Conservation (phyloP, 305 asterid genomes). For the Fraxinus ornus region DNA sequence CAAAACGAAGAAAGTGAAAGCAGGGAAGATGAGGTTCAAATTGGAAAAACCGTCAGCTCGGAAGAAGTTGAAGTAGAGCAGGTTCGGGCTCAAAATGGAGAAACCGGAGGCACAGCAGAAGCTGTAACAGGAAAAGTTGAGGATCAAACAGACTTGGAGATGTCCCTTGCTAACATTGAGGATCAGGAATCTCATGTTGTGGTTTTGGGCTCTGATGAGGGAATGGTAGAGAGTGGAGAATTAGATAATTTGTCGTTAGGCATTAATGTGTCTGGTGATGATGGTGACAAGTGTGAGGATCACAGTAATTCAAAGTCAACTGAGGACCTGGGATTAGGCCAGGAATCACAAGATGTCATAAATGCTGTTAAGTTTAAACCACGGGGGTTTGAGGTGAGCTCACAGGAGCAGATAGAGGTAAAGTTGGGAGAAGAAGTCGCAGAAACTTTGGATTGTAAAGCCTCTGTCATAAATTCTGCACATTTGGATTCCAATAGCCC, state of each 20-base stretch:
- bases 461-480: neutral
- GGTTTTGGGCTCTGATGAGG: slow-evolving; percentile 23
- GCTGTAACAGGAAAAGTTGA: slow-evolving; percentile 25
- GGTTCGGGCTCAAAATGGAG: slow-evolving; percentile 16
- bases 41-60: neutral
- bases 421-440: neutral
- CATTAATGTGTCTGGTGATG: slow-evolving; percentile 13
- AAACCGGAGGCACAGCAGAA: slow-evolving; percentile 15
- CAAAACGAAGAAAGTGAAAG: neutral
- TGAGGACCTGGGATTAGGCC: slow-evolving; percentile 24
- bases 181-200: slow-evolving; percentile 31
- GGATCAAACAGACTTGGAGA: slow-evolving; percentile 11
- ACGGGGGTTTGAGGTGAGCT: slow-evolving; percentile 11
- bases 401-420: slow-evolving; percentile 1
- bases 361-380: slow-evolving; percentile 22
- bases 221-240: slow-evolving; percentile 25
- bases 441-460: slow-evolving; percentile 22
- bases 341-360: slow-evolving; percentile 26
- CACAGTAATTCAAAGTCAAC: slow-evolving; percentile 12
- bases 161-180: slow-evolving; percentile 16
- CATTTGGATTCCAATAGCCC: neutral
- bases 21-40: neutral
- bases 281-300: slow-evolving; percentile 21
- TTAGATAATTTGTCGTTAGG: neutral
- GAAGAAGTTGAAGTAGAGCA: slow-evolving; percentile 4